phyloP scores from a whole-genome alignment of 1,284 basidiomycete genomes.

The Salmacisia buchloeana region DNA sequence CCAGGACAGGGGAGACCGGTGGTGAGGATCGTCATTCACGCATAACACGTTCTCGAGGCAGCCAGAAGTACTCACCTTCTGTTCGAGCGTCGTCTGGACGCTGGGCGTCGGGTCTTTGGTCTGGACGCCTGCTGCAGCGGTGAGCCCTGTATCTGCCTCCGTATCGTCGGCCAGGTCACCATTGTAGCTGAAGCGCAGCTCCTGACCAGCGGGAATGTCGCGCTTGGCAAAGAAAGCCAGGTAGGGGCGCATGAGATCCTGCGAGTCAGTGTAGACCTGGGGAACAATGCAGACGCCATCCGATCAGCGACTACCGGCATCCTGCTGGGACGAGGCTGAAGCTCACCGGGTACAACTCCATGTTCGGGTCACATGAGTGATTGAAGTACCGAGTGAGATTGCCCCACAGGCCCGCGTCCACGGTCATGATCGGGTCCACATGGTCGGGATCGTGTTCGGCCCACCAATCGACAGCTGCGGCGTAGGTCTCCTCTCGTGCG shows the following conservation, averaged over 20 bases:
- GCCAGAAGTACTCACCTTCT: too few relatives aligned
- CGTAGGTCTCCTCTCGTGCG: conserved; percentile 45
- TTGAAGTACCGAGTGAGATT: conserved; percentile 39
- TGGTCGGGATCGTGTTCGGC: conserved; percentile 57
- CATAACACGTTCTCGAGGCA: too few relatives aligned
- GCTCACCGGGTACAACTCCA: conserved; percentile 58
- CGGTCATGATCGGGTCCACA: conserved; percentile 15
- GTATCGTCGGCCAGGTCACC: conserved; percentile 5
- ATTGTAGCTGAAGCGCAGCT: conserved; percentile 23
- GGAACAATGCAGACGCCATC: neutral
- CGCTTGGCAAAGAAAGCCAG: conserved; percentile 66
- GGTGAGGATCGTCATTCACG: too few relatives aligned
- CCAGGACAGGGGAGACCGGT: too few relatives aligned
- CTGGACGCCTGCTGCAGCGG: too few relatives aligned
- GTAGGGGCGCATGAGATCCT: conserved; percentile 57
- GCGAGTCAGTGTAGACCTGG: conserved; percentile 64
- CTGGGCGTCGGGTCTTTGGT: too few relatives aligned
- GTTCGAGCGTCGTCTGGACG: too few relatives aligned
- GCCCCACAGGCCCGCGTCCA: conserved; percentile 34
- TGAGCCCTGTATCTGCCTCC: neutral
- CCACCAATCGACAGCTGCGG: neutral
- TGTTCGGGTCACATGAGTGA: conserved; percentile 83
- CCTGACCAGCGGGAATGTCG: conserved; percentile 65
- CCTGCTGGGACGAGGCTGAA: neutral
- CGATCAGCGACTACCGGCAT: neutral